These are phyloP conservation scores for Coemansia sp. DNA, from an alignment of 371 early-diverging fungal species.

Conservation along the genomic window DNA sequence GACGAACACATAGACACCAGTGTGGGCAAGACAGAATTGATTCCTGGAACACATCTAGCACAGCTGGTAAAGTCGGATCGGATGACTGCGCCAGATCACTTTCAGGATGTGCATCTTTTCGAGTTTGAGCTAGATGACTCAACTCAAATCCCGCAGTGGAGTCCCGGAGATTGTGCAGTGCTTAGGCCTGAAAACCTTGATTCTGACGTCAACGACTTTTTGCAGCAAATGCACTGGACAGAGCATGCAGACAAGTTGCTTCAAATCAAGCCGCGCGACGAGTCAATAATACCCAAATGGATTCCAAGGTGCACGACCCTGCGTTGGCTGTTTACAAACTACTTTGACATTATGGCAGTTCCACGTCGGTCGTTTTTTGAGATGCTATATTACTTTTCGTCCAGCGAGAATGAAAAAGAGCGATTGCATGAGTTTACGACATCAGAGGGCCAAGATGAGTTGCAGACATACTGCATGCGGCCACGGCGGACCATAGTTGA, in stretches of 20 bases:
- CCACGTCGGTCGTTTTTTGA: constrained; percentile 90
- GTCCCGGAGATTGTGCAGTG: constrained; percentile 80
- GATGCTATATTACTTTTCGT: constrained; percentile 75
- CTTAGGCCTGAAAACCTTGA: constrained; percentile 72
- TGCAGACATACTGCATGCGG: constrained; percentile 78
- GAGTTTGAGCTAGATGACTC: constrained; percentile 50
- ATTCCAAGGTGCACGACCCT: constrained; percentile 62
- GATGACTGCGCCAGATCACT: constrained; percentile 76
- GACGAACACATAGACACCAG: not conserved
- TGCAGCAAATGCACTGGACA: constrained; percentile 71
- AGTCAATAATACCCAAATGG: constrained; percentile 54
- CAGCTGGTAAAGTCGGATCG: constrained; percentile 49
- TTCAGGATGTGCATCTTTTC: constrained; percentile 88
- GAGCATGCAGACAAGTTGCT: constrained; percentile 66
- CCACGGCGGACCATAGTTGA: constrained; percentile 79
- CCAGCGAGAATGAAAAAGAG: constrained; percentile 68
- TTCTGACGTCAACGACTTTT: constrained; percentile 65
- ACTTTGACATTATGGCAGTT: constrained; percentile 79
- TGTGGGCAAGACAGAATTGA: not conserved
- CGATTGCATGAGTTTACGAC: constrained; percentile 77
- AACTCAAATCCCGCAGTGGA: constrained; percentile 45
- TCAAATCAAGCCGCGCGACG: constrained; percentile 56
- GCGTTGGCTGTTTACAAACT: constrained; percentile 64
- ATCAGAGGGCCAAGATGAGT: constrained; percentile 81
- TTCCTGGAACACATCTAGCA: not conserved